Percentiles rank a stretch among this genome's conserved stretches.
Conservation (phyloP, 768 basidiomycete genomes). For the Tylopilus felleus region DNA sequence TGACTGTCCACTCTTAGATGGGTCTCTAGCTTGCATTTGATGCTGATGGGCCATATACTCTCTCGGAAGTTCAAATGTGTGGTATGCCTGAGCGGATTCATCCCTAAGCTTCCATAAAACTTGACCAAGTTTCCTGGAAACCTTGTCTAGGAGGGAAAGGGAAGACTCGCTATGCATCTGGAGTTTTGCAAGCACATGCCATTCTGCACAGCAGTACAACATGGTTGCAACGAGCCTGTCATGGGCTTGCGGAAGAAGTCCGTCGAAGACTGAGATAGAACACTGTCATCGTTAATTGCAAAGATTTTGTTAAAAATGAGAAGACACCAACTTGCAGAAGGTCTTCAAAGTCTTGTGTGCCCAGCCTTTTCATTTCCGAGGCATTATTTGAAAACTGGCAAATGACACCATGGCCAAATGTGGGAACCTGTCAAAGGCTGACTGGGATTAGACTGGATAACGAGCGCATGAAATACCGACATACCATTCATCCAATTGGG, state of each 20-base stretch:
- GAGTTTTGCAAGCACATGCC: slow-evolving; percentile 37
- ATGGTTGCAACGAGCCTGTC: slow-evolving; percentile 20
- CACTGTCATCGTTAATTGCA: too few species aligned
- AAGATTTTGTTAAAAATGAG: too few species aligned
- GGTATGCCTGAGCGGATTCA: slow-evolving; percentile 17
- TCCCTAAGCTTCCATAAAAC: slow-evolving; percentile 22
- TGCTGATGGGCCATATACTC: slow-evolving; percentile 26
- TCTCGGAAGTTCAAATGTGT: slow-evolving; percentile 28
- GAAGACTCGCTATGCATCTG: slow-evolving; percentile 22
- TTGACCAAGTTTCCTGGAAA: slow-evolving; percentile 18
- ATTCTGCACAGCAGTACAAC: slow-evolving; percentile 29
- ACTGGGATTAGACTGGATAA: not conserved
- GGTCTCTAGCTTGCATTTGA: not conserved
- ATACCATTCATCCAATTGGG: slow-evolving; percentile 24
- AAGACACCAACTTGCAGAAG: too few species aligned
- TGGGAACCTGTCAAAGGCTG: slow-evolving; percentile 12
- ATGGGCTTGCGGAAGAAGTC: slow-evolving; percentile 29
- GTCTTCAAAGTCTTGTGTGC: too few species aligned
- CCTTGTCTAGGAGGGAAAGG: slow-evolving; percentile 16
- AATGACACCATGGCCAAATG: too few species aligned
- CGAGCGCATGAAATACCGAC: too few species aligned
- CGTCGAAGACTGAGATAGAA: slow-evolving; percentile 39
- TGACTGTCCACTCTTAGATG: not conserved
- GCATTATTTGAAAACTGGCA: too few species aligned
- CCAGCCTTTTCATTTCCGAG: too few species aligned